Evolutionary conservation across 805 yeast species (phyloP), one percentile per base, ranked within the genome.

Genomic region (Blastobotrys mokoenaii): DNA sequence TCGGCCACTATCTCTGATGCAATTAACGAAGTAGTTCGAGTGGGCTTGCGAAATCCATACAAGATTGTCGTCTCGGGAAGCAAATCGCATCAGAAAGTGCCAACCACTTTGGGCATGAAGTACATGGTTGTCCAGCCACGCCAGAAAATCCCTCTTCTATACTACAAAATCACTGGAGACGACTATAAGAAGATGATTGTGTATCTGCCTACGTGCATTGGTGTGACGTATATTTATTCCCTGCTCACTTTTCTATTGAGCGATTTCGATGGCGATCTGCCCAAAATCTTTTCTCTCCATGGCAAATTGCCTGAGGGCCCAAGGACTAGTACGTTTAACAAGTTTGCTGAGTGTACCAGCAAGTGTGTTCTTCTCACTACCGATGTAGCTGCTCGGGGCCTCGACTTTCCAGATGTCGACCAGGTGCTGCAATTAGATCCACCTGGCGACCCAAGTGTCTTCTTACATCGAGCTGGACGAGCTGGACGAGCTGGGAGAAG

Each of bases 331-430:
- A 84, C 96, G 0, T 66, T 90, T 38, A 70, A 71, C 9, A 66
- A 63, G 30, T 93, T 90, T 59, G 60, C 79, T 0, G 71, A 72
- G 1, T 49, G 56, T 3, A 57, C 60, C 6, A 63, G 65, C 2
- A 80, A 78, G 51, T 70, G 80, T 8, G 76, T 90, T 0, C 64
- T 93, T 18, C 68, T 93, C 64, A 88, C 98, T 1, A 93, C 98
- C 0, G 98, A 93, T 70, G 96, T 93, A n/a, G 97, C 98, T 0
- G 96, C 97, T 0, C 74, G 98, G 59, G 98, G 98, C 37, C 76
- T 93, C 17, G 98, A 93, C 67, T 82, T 93, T 25, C 95, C 96
- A 0, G 93, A 89, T 44, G 97, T 93, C 8, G 97, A 93, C 58
- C 65, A 89, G 20, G 97, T 90, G 2, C 67, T 93, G n/a, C 98